Conservation (phyloP, 2,329 filamentous ascomycete species). For the Gaeumannomyces sp. region DNA sequence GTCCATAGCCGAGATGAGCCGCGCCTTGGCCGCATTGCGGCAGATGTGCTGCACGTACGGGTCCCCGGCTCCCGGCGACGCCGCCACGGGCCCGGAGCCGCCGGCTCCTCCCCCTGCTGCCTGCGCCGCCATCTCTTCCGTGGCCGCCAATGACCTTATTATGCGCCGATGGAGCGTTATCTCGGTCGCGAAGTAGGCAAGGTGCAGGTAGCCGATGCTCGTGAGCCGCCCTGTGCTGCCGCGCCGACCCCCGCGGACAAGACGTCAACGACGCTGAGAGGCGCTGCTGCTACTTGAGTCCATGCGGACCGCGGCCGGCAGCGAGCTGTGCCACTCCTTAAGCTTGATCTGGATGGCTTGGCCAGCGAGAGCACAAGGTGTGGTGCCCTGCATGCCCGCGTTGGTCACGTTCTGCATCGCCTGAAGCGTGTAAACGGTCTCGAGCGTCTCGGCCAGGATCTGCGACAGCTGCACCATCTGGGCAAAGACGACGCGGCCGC, state of each 20-base stretch:
- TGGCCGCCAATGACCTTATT: constrained; percentile 65
- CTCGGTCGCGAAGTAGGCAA: constrained; percentile 90
- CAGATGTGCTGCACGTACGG: constrained; percentile 87
- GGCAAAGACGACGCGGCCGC: constrained; percentile 63
- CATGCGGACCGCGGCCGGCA: constrained; percentile 61
- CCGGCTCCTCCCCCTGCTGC: constrained; percentile 16
- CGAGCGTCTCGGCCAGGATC: constrained; percentile 73
- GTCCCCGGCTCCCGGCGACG: constrained; percentile 43
- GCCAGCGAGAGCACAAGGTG: constrained; percentile 67
- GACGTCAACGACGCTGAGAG: constrained; percentile 22
- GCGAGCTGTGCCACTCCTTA: constrained; percentile 71
- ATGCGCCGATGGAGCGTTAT: constrained; percentile 90
- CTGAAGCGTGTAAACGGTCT: constrained; percentile 74
- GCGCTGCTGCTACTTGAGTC: constrained; percentile 34
- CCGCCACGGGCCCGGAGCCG: neutral
- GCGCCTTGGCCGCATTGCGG: constrained; percentile 86
- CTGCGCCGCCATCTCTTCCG: constrained; percentile 30
- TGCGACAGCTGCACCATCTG: constrained; percentile 71
- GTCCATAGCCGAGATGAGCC: constrained; percentile 93
- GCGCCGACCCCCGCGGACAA: constrained; percentile 28
- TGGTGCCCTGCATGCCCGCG: constrained; percentile 63
- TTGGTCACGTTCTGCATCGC: constrained; percentile 64
- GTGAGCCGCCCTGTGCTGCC: constrained; percentile 35
- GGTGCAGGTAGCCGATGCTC: constrained; percentile 72
- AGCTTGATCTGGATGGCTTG: constrained; percentile 79